phyloP scores from a whole-genome alignment of 2,329 filamentous ascomycete species.

The Trichoderma koningii region DNA sequence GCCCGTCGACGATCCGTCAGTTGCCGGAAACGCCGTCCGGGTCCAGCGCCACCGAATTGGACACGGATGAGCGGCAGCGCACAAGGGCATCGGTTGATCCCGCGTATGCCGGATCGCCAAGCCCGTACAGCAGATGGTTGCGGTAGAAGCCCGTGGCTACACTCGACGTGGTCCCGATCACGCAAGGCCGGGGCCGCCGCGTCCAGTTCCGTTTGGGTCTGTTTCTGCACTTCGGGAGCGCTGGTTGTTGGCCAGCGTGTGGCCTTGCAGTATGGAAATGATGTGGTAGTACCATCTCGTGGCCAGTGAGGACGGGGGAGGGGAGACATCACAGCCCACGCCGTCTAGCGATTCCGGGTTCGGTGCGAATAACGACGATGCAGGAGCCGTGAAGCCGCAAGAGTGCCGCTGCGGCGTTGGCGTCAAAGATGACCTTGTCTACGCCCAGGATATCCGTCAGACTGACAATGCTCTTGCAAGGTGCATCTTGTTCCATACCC shows the following conservation, averaged over 20 bases:
- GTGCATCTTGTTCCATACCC: slow-evolving; percentile 35
- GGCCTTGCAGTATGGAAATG: too few species aligned
- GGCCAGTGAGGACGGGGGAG: slow-evolving; percentile 30
- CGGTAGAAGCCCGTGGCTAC: too few species aligned
- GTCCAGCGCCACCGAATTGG: slow-evolving; percentile 28
- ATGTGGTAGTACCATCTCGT: slow-evolving; percentile 36
- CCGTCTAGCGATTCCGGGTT: slow-evolving; percentile 27
- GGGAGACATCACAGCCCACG: slow-evolving; percentile 27
- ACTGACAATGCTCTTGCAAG: slow-evolving; percentile 34
- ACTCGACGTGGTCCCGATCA: too few species aligned
- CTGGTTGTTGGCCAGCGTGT: too few species aligned
- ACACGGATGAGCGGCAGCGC: slow-evolving; percentile 25
- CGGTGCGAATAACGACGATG: slow-evolving; percentile 32
- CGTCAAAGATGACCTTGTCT: slow-evolving; percentile 34
- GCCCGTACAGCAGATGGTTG: too few species aligned
- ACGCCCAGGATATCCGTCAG: slow-evolving; percentile 34
- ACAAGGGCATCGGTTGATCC: slow-evolving; percentile 18
- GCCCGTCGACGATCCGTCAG: slow-evolving; percentile 26
- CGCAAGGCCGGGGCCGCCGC: slow-evolving; percentile 29
- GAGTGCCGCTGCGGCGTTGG: slow-evolving; percentile 34
- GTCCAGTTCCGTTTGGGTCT: slow-evolving; percentile 31
- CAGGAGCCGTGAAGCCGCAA: slow-evolving; percentile 35
- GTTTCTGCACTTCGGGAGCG: too few species aligned
- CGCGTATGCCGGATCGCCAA: slow-evolving; percentile 11
- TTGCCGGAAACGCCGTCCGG: slow-evolving; percentile 25